A percentile compares a stretch with the other conserved stretches of the same genome.
These are phyloP conservation scores for Candolleomyces aberdarensis DNA, from an alignment of 768 basidiomycete species.

Conservation along the genomic window DNA sequence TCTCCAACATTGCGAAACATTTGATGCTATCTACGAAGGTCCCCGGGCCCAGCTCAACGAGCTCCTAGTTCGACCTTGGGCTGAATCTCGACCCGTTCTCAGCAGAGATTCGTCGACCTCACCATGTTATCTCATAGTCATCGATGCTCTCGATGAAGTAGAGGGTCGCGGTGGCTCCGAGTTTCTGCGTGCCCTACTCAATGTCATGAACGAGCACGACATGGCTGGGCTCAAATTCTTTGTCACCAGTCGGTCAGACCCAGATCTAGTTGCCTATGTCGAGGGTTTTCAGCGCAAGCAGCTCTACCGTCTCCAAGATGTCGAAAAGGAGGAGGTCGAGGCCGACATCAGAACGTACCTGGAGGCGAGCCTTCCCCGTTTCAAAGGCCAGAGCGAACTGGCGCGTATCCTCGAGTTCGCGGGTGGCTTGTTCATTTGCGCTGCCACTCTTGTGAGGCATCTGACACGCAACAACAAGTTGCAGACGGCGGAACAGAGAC, in stretches of 20 bases:
- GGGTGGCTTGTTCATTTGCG: conserved; percentile 25
- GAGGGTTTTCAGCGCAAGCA: conserved; percentile 1
- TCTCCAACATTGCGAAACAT: conserved; percentile 1
- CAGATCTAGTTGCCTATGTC: conserved; percentile 10
- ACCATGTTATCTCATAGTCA: conserved; percentile 14
- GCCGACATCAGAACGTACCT: conserved; percentile 7
- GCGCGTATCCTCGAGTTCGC: conserved; percentile 12
- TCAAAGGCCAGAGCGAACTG: conserved; percentile 2
- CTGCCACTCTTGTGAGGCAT: conserved; percentile 21
- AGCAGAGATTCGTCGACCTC: conserved; percentile 1
- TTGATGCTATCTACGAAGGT: not conserved
- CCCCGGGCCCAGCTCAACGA: not conserved
- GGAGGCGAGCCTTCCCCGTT: not conserved
- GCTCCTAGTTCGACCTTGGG: conserved; percentile 5
- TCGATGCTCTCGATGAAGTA: conserved; percentile 22
- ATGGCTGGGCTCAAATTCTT: conserved; percentile 19
- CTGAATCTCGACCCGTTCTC: not conserved
- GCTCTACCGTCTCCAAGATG: conserved; percentile 8
- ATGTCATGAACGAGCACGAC: conserved; percentile 5
- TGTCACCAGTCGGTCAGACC: conserved; percentile 19
- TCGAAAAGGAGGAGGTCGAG: not conserved
- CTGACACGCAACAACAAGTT: not conserved
- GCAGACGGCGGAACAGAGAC: not conserved
- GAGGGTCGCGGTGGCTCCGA: conserved; percentile 8
- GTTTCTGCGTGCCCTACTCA: conserved; percentile 15